Conservation (phyloP, 768 basidiomycete genomes). For the Boletus pseudo-olivaceus region DNA sequence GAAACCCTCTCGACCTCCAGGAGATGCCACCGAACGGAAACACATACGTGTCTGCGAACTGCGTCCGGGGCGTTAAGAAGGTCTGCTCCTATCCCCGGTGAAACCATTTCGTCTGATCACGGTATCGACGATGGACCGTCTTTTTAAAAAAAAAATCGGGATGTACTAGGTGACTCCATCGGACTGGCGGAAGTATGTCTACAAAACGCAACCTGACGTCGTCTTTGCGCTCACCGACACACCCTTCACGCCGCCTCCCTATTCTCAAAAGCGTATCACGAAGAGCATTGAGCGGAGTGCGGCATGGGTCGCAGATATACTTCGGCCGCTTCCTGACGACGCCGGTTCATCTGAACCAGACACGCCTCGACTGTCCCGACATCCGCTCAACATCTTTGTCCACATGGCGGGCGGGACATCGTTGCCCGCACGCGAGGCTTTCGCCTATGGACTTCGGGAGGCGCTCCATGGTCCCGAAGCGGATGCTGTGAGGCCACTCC, state of each 20-base stretch:
- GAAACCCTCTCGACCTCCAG: conserved; percentile 61
- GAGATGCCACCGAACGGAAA: conserved; percentile 76
- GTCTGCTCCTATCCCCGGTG: conserved; percentile 33
- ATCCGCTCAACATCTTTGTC: conserved; percentile 53
- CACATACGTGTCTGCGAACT: conserved; percentile 49
- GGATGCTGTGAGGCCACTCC: conserved; percentile 46
- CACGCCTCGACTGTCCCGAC: conserved; percentile 1
- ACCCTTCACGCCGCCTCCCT: conserved; percentile 59
- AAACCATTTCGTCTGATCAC: background rate
- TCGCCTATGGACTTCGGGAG: conserved; percentile 57
- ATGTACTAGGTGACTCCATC: conserved; percentile 46
- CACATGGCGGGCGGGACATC: conserved; percentile 65
- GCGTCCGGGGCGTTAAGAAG: conserved; percentile 69
- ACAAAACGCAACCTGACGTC: conserved; percentile 61
- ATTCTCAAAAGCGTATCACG: conserved; percentile 74
- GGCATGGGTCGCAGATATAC: conserved; percentile 58
- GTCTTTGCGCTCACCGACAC: conserved; percentile 69
- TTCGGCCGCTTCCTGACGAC: conserved; percentile 32
- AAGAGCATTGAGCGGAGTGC: conserved; percentile 72
- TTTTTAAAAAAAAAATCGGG: background rate
- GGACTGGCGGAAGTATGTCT: conserved; percentile 54
- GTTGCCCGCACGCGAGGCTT: conserved; percentile 56
- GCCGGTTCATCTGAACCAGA: background rate
- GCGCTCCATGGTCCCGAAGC: conserved; percentile 53
- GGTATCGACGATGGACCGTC: background rate